phyloP scores from a whole-genome alignment of 2,329 filamentous ascomycete species.

The Trichoderma lentiforme region DNA sequence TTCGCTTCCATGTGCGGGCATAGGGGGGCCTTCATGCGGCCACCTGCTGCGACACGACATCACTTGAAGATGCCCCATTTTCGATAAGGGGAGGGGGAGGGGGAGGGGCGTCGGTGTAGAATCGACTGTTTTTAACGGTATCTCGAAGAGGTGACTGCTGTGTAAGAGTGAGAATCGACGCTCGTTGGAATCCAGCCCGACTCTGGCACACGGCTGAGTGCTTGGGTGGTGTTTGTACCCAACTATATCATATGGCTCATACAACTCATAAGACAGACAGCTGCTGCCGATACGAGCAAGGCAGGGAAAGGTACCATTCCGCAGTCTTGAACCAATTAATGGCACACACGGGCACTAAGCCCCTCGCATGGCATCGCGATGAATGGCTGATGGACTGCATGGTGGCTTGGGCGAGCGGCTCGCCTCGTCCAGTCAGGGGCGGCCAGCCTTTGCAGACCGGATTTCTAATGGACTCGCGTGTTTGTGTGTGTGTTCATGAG shows the following conservation, averaged over 20 bases:
- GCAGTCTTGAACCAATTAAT: background rate
- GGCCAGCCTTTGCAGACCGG: background rate
- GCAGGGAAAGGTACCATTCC: background rate
- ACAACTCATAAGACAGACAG: background rate
- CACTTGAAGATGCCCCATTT: background rate
- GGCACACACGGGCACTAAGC: background rate
- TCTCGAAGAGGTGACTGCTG: background rate
- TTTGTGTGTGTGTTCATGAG: background rate
- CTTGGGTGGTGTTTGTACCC: background rate
- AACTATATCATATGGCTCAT: background rate
- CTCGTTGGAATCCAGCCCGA: background rate
- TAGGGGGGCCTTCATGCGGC: constrained; percentile 4
- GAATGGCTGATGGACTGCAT: constrained; percentile 3
- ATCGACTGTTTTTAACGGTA: background rate
- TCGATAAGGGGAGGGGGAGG: background rate
- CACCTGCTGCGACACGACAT: background rate
- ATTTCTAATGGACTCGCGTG: background rate
- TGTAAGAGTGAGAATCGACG: background rate
- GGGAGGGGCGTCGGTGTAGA: background rate
- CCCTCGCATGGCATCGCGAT: background rate
- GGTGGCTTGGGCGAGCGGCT: constrained; percentile 5
- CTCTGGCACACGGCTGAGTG: background rate
- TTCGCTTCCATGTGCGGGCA: background rate
- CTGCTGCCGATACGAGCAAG: background rate
- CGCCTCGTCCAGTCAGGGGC: constrained; percentile 1